Evolutionary conservation across 345 rosid genomes (phyloP).

Genomic region (Erysimum cheiranthoides): DNA sequence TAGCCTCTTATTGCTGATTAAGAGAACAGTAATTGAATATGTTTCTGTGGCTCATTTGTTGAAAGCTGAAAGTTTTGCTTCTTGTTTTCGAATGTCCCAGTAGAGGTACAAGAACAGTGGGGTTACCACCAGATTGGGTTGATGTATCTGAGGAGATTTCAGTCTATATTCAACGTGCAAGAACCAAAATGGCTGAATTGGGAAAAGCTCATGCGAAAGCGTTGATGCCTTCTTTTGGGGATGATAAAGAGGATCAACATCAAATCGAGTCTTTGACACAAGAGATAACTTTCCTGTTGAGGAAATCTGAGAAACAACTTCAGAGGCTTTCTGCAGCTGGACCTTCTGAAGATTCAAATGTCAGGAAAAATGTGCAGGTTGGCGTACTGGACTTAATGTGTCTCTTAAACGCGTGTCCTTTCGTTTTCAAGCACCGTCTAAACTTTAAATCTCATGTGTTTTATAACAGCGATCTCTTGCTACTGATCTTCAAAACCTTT

Average conservation of each 20-base stretch:
- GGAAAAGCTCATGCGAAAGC: conserved; percentile 95
- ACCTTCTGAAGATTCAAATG: conserved; percentile 90
- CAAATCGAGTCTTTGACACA: conserved; percentile 81
- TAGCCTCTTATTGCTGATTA: neutral
- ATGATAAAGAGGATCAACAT: conserved; percentile 93
- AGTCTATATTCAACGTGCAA: conserved; percentile 74
- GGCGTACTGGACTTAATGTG: conserved; percentile 12
- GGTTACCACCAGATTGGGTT: conserved; percentile 97
- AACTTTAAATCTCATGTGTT: conserved; percentile 1
- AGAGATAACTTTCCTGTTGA: conserved; percentile 79
- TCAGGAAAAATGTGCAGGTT: conserved; percentile 97
- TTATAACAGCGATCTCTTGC: conserved; percentile 78
- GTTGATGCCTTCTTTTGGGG: conserved; percentile 98
- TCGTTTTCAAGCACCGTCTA: neutral
- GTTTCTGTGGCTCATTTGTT: neutral
- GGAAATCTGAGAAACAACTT: conserved; percentile 81
- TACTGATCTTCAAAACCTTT: conserved; percentile 87
- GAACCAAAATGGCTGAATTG: conserved; percentile 74
- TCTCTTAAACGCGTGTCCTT: neutral
- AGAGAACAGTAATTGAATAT: neutral
- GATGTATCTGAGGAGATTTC: conserved; percentile 95
- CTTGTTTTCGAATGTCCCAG: conserved; percentile 16
- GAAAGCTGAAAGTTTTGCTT: conserved; percentile 18
- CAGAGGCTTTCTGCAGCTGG: conserved; percentile 75
- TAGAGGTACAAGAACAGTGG: conserved; percentile 78